Base-by-base conservation (phyloP, 2,329 filamentous ascomycete species). In the Calonectria multiphialidica region DNA sequence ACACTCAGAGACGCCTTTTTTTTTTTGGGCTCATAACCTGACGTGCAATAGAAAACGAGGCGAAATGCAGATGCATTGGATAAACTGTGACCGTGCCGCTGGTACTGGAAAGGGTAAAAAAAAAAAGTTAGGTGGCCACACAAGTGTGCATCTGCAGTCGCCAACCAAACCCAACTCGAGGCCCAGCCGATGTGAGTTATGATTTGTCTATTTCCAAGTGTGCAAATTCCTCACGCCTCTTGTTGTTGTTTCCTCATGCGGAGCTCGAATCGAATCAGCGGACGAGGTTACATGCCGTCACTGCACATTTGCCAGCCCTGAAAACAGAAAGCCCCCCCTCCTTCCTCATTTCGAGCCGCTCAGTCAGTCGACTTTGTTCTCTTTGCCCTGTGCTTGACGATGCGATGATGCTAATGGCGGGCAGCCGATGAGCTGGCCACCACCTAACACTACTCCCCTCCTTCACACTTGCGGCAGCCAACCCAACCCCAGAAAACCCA, bases 341-440 rank as follows among this genome's bases (percentile, higher is more conserved):
- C n/a, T n/a, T 30, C 28, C 28, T 30, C 42, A 8, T 42, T 44
- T 44, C 42, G n/a, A 44, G 42, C 9, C 42, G n/a, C 42, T 21
- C 15, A 35, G 28, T 37, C n/a, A 57, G 30, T 61, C 57, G 57
- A 61, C 37, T 44, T 61, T 42, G 28, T 28, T 18, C 55, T 9
- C 37, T 44, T 61, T 42, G 28, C 18, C 16, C 55, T 9, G 12
- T 30, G 57, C 28, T 61, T 61, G 21, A 15, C 30, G 35, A 61
- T 61, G 37, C 57, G 21, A 15, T 44, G 35, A 61, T 61, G 37
- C 57, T 35, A 30, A 55, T 53, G 12, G 40, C 13, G 28, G 50
- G 49, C 50, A n/a, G 42, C 49, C 18, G 64, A 59, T 47, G 37
- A 37, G 64, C 42, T 67, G 64, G 64, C 50, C 64, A 59, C 50